Base-by-base conservation (phyloP, 257 asterid species). In the Catharanthus roseus region DNA sequence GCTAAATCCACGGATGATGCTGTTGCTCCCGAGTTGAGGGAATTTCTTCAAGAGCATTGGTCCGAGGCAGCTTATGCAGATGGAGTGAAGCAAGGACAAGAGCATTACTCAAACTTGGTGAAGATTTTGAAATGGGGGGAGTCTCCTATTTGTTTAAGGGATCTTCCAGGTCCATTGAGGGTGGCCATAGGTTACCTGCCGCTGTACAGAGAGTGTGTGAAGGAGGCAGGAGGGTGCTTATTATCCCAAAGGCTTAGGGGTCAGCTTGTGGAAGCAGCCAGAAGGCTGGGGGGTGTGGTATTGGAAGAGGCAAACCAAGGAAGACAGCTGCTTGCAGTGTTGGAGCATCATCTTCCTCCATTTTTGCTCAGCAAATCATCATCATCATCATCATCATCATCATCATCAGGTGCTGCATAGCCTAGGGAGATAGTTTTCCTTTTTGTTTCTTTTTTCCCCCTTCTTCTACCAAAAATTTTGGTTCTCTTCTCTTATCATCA, bases 101-200 rank as follows among this genome's bases (percentile, higher is more conserved):
- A 76, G 15, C 97, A 91, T 75, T 95, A 81, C 69, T 31, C 65
- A 33, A 95, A 95, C 79, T 5, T 95, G 56, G 84, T 87, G 16
- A 69, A 69, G 76, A 85, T 91, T 45, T 29, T 89, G 78, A 88
- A 80, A 74, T 82, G 88, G 87, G 99, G 93, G 0, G 85, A 77
- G 42, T 86, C 97, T 44, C 90, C 93, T 0, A 86, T 91, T 8
- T 79, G 95, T 65, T 74, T 95, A 71, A 62, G 88, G 79, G 97
- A 89, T 71, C 80, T 95, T 57, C 99, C 99, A 0, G 90, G 85
- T 23, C 96, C 96, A 1, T 69, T 95, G 77, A 87, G 95, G 81
- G 96, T 91, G 72, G 96, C 93, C 1, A 76, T 95, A 47, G 96
- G 93, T 2, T 95, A 95, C 84, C 83, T 95, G 86, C 96, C 97